Evolutionary conservation across 2,329 filamentous ascomycete genomes (phyloP).

Genomic region (Cercospora brassicicola): DNA sequence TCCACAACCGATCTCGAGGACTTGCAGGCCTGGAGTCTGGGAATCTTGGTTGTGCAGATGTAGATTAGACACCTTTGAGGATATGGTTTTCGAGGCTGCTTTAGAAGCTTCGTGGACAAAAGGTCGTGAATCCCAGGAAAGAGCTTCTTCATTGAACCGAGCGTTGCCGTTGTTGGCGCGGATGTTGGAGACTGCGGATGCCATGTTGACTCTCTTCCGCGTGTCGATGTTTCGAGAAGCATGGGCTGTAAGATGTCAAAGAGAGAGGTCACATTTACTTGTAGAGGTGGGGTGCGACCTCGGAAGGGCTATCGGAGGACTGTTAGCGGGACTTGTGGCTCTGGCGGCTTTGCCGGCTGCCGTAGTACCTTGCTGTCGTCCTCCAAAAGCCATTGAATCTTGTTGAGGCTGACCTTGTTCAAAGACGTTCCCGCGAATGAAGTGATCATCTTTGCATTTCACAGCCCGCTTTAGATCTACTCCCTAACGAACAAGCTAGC

Average conservation of each 20-base stretch:
- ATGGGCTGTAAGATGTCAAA: not conserved
- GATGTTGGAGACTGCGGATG: constrained; percentile 30
- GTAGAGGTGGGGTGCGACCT: not conserved
- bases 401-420: too few species aligned
- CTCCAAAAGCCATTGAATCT: not conserved
- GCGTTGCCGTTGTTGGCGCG: constrained; percentile 21
- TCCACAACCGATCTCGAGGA: constrained; percentile 33
- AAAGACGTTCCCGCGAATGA: too few species aligned
- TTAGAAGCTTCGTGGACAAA: constrained; percentile 31
- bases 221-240: not conserved
- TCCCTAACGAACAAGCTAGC: constrained; percentile 54
- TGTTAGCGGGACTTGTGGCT: not conserved
- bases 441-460: too few species aligned
- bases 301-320: not conserved
- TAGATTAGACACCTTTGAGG: constrained; percentile 8
- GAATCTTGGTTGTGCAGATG: not conserved
- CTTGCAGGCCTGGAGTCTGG: constrained; percentile 10
- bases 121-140: constrained; percentile 30
- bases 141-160: constrained; percentile 32
- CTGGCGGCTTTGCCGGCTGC: not conserved
- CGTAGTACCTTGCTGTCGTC: not conserved
- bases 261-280: not conserved
- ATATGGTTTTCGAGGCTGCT: constrained; percentile 26
- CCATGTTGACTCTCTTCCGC: constrained; percentile 18
- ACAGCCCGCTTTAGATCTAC: too few species aligned